Percentiles rank a stretch among this genome's conserved stretches.
phyloP scores from a whole-genome alignment of 2,329 filamentous ascomycete genomes.

The Colletotrichum orchidophilum region DNA sequence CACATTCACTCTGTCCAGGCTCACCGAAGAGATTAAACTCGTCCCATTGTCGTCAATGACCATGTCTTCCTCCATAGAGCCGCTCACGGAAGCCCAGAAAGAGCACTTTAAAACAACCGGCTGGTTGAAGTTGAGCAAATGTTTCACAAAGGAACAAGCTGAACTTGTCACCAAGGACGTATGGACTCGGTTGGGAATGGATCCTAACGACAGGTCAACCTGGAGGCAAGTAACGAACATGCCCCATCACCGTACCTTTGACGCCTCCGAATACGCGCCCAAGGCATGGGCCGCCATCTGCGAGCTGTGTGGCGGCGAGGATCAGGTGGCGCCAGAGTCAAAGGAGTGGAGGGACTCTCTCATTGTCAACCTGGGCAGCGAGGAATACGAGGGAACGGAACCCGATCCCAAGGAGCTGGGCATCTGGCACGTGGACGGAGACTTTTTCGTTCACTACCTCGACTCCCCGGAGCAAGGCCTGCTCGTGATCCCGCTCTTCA shows the following conservation, averaged over 20 bases:
- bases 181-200: slow-evolving; percentile 74
- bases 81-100: slow-evolving; percentile 50
- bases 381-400: slow-evolving; percentile 59
- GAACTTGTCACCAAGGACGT: slow-evolving; percentile 52
- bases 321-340: slow-evolving; percentile 56
- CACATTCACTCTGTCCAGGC: too few relatives aligned
- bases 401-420: slow-evolving; percentile 61
- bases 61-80: slow-evolving; percentile 31
- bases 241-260: slow-evolving; percentile 66
- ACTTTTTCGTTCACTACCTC: slow-evolving; percentile 78
- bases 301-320: slow-evolving; percentile 72
- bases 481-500: slow-evolving; percentile 74
- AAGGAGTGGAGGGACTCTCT: slow-evolving; percentile 73
- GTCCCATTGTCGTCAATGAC: too few relatives aligned
- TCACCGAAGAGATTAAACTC: too few relatives aligned
- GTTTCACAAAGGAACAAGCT: slow-evolving; percentile 51
- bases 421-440: slow-evolving; percentile 76
- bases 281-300: slow-evolving; percentile 74
- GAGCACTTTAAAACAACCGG: slow-evolving; percentile 52
- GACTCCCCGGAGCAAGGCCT: slow-evolving; percentile 76
- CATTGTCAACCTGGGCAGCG: slow-evolving; percentile 74
- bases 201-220: slow-evolving; percentile 69
- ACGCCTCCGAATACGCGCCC: slow-evolving; percentile 66
- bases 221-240: slow-evolving; percentile 74
- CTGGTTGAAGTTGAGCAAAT: slow-evolving; percentile 44